phyloP scores from a whole-genome alignment of 768 basidiomycete genomes.

The Hypholoma sublateritium region DNA sequence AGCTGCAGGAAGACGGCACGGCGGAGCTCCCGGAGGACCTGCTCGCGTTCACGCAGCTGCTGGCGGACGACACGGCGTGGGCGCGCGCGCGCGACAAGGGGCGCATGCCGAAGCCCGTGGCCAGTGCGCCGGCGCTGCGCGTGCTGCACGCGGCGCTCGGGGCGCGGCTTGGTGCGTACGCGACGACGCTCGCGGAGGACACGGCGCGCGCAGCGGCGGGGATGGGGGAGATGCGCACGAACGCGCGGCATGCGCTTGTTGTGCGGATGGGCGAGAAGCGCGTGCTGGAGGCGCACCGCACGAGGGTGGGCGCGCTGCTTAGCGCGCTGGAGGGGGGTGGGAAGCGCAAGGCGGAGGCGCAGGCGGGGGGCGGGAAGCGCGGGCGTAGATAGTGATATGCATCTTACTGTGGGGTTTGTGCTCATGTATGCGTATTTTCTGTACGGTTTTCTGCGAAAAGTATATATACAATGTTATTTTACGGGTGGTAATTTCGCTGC shows the following conservation, averaged over 20 bases:
- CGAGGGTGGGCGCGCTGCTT: slow-evolving; percentile 18
- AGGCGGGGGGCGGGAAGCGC: slow-evolving; percentile 7
- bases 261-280: slow-evolving; percentile 83
- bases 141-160: slow-evolving; percentile 50
- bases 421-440: not conserved
- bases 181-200: slow-evolving; percentile 39
- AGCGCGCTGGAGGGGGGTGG: not conserved
- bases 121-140: slow-evolving; percentile 45
- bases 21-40: slow-evolving; percentile 48
- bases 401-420: not conserved
- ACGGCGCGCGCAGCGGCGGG: slow-evolving; percentile 14
- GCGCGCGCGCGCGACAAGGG: slow-evolving; percentile 56
- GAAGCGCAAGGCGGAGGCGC: slow-evolving; percentile 7
- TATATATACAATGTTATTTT: too few relatives aligned
- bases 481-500: too few relatives aligned
- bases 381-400: not conserved
- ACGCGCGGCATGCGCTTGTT: slow-evolving; percentile 61
- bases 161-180: slow-evolving; percentile 53
- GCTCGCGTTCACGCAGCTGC: slow-evolving; percentile 62
- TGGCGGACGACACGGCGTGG: slow-evolving; percentile 59
- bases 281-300: slow-evolving; percentile 43
- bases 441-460: too few relatives aligned
- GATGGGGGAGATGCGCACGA: slow-evolving; percentile 31
- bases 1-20: slow-evolving; percentile 30
- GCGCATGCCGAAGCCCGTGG: slow-evolving; percentile 73